Percentiles rank a stretch among this genome's conserved stretches.
Conservation (phyloP, 1,284 basidiomycete genomes). For the Rhodotorula sp. region DNA sequence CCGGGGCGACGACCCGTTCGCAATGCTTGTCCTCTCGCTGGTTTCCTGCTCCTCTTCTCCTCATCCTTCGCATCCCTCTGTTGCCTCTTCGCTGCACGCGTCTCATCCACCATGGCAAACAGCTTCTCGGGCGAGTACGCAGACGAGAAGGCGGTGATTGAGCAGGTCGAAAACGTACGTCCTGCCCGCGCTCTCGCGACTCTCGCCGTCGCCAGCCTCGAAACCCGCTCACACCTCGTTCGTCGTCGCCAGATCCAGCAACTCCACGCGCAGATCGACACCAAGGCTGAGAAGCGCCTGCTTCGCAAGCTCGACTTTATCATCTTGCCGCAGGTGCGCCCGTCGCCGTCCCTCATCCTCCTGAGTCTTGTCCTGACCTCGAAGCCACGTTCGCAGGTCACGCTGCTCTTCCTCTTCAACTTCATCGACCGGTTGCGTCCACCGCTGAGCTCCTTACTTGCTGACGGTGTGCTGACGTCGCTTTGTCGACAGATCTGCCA, state of each 20-base stretch:
- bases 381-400: slow-evolving; percentile 1
- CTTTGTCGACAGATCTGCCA: background rate
- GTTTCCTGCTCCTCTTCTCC: background rate
- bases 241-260: background rate
- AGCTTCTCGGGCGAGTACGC: slow-evolving; percentile 10
- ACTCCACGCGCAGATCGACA: slow-evolving; percentile 11
- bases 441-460: background rate
- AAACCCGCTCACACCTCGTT: background rate
- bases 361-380: background rate
- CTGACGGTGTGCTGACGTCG: background rate
- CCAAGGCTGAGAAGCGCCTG: slow-evolving; percentile 25
- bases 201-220: background rate
- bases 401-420: slow-evolving; percentile 34
- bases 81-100: background rate
- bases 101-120: slow-evolving; percentile 1
- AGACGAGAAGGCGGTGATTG: slow-evolving; percentile 26
- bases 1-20: too few species aligned
- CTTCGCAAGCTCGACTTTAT: slow-evolving; percentile 39
- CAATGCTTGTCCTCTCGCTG: too few species aligned
- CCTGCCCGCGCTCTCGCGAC: background rate
- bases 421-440: slow-evolving; percentile 24
- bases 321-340: slow-evolving; percentile 12
- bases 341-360: background rate
- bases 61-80: too few species aligned
- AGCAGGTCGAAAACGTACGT: slow-evolving; percentile 28